Percentiles rank a stretch among this genome's conserved stretches.
These are phyloP conservation scores for Irpex lacteus DNA, from an alignment of 1,284 basidiomycete species.

Conservation along the genomic window DNA sequence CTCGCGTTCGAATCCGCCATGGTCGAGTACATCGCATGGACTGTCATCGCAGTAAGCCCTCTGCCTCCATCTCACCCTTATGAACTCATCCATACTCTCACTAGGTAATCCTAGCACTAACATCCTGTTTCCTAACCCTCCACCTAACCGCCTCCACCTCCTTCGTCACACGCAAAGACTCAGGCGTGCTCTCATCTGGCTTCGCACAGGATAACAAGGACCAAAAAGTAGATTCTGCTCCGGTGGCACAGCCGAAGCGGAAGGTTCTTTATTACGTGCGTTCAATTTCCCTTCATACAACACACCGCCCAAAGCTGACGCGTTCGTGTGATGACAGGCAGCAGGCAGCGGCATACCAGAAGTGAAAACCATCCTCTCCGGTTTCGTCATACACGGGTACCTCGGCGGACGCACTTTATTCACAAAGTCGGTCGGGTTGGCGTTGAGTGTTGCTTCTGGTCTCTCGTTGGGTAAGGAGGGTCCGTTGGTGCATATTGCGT, in stretches of 20 bases:
- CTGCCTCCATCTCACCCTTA: constrained; percentile 2
- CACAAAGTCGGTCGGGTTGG: constrained; percentile 89
- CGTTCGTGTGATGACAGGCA: constrained; percentile 46
- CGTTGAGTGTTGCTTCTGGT: constrained; percentile 89
- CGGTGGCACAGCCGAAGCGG: constrained; percentile 41
- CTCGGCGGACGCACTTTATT: constrained; percentile 88
- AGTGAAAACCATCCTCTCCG: constrained; percentile 94
- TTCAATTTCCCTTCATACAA: constrained; percentile 13
- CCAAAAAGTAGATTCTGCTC: constrained; percentile 21
- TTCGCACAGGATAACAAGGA: constrained; percentile 34
- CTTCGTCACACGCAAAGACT: constrained; percentile 87
- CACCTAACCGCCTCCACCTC: constrained; percentile 85
- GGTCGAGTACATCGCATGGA: constrained; percentile 73
- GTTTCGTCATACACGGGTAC: constrained; percentile 98
- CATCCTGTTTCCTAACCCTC: constrained; percentile 81
- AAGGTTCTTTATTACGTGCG: constrained; percentile 82
- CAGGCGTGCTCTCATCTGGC: constrained; percentile 60
- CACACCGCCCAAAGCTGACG: neutral
- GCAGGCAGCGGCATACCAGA: constrained; percentile 97
- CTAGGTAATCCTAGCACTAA: constrained; percentile 69
- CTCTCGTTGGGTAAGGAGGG: constrained; percentile 94
- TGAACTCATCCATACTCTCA: neutral
- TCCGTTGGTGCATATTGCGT: constrained; percentile 95
- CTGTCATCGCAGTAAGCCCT: constrained; percentile 69
- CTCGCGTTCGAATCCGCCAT: constrained; percentile 35